phyloP scores from a whole-genome alignment of 116 monocot species.

The Cymodocea nodosa region DNA sequence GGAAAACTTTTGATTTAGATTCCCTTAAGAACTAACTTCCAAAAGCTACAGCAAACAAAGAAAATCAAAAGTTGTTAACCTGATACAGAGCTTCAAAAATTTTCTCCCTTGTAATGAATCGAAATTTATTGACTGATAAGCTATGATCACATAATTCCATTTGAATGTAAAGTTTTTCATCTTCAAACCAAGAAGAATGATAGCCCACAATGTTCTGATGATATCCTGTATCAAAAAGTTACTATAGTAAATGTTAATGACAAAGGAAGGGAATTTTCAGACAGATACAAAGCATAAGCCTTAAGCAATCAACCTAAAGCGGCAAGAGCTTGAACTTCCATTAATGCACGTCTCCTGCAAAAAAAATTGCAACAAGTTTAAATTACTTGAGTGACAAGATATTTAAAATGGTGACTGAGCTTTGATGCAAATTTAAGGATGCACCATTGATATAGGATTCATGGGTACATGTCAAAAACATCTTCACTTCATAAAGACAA shows the following conservation, averaged over 20 bases:
- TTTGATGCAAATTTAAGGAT: not conserved
- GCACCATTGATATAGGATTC: not conserved
- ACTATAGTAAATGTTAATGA: not conserved
- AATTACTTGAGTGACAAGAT: not conserved
- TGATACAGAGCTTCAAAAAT: slow-evolving; percentile 53
- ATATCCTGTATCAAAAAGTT: slow-evolving; percentile 24
- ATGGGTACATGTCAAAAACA: not conserved
- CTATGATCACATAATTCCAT: slow-evolving; percentile 94
- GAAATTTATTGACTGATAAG: slow-evolving; percentile 30
- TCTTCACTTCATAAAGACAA: no score
- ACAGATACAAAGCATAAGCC: not conserved
- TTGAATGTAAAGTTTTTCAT: slow-evolving; percentile 87
- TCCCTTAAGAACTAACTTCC: not conserved
- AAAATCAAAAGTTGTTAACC: slow-evolving; percentile 17
- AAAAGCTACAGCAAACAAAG: not conserved
- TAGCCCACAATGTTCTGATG: slow-evolving; percentile 92
- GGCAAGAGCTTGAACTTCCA: slow-evolving; percentile 96
- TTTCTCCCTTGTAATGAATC: slow-evolving; percentile 24
- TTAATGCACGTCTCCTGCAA: slow-evolving; percentile 63
- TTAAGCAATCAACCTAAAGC: slow-evolving; percentile 41
- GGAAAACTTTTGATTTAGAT: not conserved
- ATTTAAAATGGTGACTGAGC: not conserved
- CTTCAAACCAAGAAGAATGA: slow-evolving; percentile 90
- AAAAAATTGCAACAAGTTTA: not conserved
- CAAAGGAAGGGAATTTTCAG: not conserved